Conservation (phyloP, 257 asterid genomes). For the Anisodus tanguticus region DNA sequence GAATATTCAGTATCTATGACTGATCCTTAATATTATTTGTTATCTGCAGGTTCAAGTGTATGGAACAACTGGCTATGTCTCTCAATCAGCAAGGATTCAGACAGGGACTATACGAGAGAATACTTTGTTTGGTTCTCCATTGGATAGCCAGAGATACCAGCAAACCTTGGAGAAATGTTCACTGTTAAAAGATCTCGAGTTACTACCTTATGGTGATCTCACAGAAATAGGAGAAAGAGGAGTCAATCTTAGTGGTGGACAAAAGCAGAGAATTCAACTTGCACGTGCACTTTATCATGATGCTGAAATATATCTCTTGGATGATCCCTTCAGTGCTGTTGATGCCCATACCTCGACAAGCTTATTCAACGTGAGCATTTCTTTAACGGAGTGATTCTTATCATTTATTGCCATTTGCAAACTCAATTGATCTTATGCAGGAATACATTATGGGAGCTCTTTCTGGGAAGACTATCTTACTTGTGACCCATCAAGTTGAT, state of each 20-base stretch:
- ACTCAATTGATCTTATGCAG: constrained; percentile 42
- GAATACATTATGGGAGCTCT: constrained; percentile 73
- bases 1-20: neutral
- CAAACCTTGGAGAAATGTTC: constrained; percentile 76
- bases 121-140: constrained; percentile 72
- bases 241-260: constrained; percentile 92
- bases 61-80: constrained; percentile 74
- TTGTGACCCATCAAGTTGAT: constrained; percentile 90
- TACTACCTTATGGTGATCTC: constrained; percentile 81
- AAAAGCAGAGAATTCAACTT: constrained; percentile 89
- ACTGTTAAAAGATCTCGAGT: constrained; percentile 76
- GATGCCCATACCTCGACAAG: constrained; percentile 94
- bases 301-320: constrained; percentile 78
- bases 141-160: constrained; percentile 60
- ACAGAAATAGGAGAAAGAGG: constrained; percentile 94
- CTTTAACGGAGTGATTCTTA: neutral
- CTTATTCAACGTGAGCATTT: constrained; percentile 71
- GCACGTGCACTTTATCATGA: constrained; percentile 89
- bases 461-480: constrained; percentile 65
- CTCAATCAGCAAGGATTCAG: constrained; percentile 91
- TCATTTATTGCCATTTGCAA: neutral
- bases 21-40: neutral
- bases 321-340: constrained; percentile 94
- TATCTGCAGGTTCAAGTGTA: constrained; percentile 42
- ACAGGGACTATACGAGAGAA: constrained; percentile 84